Evolutionary conservation across 1,139 yeast species (phyloP).

Genomic region (Hyphopichia buzzinii): DNA sequence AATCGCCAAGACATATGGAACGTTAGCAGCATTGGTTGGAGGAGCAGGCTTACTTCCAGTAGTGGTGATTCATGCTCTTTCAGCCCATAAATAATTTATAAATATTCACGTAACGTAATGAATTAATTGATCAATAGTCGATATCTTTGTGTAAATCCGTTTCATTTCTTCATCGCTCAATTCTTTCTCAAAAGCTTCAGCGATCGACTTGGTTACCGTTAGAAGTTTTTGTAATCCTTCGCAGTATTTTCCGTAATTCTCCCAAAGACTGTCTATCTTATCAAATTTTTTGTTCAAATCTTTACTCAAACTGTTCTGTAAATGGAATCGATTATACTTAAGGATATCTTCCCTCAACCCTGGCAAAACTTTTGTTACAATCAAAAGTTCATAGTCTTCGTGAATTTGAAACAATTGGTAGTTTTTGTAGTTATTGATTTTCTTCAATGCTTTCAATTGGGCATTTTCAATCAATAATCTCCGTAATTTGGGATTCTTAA

Average conservation of each 20-base stretch:
- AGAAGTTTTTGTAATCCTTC: conserved; percentile 10
- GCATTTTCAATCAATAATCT: conserved; percentile 25
- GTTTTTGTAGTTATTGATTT: conserved; percentile 19
- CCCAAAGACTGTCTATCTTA: conserved; percentile 13
- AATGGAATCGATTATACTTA: conserved; percentile 6
- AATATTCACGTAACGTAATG: background rate
- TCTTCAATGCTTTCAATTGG: conserved; percentile 20
- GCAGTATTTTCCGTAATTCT: conserved; percentile 14
- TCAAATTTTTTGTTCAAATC: conserved; percentile 10
- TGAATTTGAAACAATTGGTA: conserved; percentile 20
- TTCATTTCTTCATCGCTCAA: conserved; percentile 7
- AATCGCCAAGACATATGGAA: conserved; percentile 14
- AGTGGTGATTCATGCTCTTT: background rate
- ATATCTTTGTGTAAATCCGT: conserved; percentile 9
- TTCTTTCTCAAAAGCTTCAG: conserved; percentile 7
- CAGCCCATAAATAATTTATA: background rate
- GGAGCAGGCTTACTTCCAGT: conserved; percentile 1
- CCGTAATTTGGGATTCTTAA: conserved; percentile 14
- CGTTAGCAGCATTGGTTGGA: conserved; percentile 15
- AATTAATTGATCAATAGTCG: conserved; percentile 8
- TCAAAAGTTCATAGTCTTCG: conserved; percentile 28
- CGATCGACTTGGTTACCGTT: conserved; percentile 10
- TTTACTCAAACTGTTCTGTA: conserved; percentile 3
- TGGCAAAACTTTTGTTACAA: conserved; percentile 29
- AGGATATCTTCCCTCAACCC: conserved; percentile 22